Conservation (phyloP, 306 rosid genomes). For the Casuarina equisetifolia region DNA sequence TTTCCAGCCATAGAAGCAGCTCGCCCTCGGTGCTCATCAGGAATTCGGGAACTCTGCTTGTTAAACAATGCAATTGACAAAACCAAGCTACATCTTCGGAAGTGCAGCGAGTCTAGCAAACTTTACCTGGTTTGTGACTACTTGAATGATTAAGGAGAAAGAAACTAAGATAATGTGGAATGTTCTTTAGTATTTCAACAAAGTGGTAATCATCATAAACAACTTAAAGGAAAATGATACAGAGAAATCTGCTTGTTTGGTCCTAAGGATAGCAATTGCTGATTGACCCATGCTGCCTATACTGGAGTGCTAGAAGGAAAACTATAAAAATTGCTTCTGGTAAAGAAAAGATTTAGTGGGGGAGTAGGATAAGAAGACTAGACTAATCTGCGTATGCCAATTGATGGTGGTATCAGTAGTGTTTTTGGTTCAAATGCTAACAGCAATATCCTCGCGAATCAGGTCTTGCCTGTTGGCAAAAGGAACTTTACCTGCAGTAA, state of each 20-base stretch:
- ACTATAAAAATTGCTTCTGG: not conserved
- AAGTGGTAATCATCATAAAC: not conserved
- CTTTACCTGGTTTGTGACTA: constrained; percentile 74
- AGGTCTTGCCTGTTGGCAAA: not conserved
- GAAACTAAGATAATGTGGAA: constrained; percentile 12
- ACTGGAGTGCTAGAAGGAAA: not conserved
- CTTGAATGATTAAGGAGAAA: constrained; percentile 14
- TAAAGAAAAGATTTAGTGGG: not conserved
- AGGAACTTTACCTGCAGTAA: not conserved
- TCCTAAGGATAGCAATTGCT: not conserved
- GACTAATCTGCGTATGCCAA: not conserved
- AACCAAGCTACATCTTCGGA: constrained; percentile 55
- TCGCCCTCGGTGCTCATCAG: constrained; percentile 73
- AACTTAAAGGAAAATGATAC: not conserved
- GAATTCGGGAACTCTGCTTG: constrained; percentile 60
- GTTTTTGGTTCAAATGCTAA: not conserved
- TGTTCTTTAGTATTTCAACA: not conserved
- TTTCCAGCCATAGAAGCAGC: constrained; percentile 71
- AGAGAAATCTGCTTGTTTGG: not conserved
- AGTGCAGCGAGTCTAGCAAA: constrained; percentile 70
- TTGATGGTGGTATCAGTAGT: not conserved
- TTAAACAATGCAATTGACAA: constrained; percentile 49
- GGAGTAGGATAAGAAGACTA: not conserved
- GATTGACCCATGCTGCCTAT: not conserved
- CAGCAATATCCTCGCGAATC: not conserved